These are phyloP conservation scores for Davidsoniella virescens DNA, from an alignment of 2,329 filamentous ascomycete genomes.

Conservation along the genomic window DNA sequence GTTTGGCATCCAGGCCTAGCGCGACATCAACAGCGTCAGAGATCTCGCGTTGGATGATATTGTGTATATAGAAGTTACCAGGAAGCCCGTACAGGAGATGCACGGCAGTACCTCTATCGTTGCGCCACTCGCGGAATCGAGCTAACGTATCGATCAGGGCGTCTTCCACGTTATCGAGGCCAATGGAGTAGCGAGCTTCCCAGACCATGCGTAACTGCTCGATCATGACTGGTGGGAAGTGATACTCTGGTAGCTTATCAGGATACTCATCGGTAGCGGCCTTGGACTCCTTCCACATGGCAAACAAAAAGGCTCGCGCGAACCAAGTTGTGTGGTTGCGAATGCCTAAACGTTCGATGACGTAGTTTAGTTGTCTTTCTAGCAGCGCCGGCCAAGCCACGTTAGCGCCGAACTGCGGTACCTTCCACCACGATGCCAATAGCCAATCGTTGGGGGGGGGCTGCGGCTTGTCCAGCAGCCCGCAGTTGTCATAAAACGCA, in stretches of 20 bases:
- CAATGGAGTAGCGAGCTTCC: neutral
- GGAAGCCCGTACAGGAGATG: neutral
- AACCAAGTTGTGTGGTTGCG: neutral
- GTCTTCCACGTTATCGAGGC: constrained; percentile 4
- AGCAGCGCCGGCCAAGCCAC: constrained; percentile 1
- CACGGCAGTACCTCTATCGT: neutral
- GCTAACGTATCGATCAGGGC: neutral
- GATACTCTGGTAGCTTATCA: neutral
- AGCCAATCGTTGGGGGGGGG: neutral
- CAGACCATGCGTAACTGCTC: neutral
- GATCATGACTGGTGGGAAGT: neutral
- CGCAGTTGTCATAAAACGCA: neutral
- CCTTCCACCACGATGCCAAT: constrained; percentile 6
- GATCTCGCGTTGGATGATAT: too few species aligned
- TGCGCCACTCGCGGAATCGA: constrained; percentile 2
- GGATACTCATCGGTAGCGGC: neutral
- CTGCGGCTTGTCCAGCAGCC: neutral
- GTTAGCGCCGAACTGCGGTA: constrained; percentile 3
- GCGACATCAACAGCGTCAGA: neutral
- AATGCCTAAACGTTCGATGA: neutral
- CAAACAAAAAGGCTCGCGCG: constrained; percentile 1
- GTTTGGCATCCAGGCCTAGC: neutral
- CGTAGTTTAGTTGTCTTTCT: neutral
- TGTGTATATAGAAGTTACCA: too few species aligned
- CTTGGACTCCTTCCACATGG: constrained; percentile 7